Percentiles rank a stretch among this genome's conserved stretches.
phyloP scores from a whole-genome alignment of 2,329 filamentous ascomycete genomes.

The Aureobasidium sp. region DNA sequence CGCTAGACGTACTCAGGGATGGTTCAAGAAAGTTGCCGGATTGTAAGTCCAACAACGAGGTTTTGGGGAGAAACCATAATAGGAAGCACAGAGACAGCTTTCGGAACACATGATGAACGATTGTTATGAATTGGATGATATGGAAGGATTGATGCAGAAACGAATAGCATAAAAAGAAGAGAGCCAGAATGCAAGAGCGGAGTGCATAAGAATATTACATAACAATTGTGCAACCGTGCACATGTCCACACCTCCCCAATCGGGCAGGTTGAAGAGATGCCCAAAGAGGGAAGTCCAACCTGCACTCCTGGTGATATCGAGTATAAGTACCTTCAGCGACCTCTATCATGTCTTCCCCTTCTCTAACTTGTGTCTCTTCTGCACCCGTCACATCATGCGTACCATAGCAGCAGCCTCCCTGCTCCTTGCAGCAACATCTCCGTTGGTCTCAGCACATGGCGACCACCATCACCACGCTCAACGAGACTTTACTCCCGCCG shows the following conservation, averaged over 20 bases:
- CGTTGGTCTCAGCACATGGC: slow-evolving; percentile 8
- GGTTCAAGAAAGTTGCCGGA: slow-evolving; percentile 42
- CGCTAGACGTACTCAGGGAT: slow-evolving; percentile 29
- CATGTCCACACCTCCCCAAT: slow-evolving; percentile 8
- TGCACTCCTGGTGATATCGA: background rate
- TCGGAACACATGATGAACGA: background rate
- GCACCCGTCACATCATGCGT: background rate
- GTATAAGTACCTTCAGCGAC: background rate
- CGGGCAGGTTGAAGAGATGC: slow-evolving; percentile 7
- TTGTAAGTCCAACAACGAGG: slow-evolving; percentile 14
- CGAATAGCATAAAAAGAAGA: background rate
- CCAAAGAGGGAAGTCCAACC: slow-evolving; percentile 7
- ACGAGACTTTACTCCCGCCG: slow-evolving; percentile 14
- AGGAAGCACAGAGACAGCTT: background rate
- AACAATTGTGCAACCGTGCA: slow-evolving; percentile 19
- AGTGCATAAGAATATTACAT: background rate
- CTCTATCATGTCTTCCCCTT: background rate
- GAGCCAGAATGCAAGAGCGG: background rate
- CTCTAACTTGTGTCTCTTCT: background rate
- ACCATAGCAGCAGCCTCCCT: background rate
- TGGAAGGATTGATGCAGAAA: background rate
- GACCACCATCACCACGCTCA: slow-evolving; percentile 15
- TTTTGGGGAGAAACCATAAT: background rate
- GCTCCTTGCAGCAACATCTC: background rate
- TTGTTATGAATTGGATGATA: background rate